Conservation (phyloP, 2,329 filamentous ascomycete species). For the Neurospora sp. region DNA sequence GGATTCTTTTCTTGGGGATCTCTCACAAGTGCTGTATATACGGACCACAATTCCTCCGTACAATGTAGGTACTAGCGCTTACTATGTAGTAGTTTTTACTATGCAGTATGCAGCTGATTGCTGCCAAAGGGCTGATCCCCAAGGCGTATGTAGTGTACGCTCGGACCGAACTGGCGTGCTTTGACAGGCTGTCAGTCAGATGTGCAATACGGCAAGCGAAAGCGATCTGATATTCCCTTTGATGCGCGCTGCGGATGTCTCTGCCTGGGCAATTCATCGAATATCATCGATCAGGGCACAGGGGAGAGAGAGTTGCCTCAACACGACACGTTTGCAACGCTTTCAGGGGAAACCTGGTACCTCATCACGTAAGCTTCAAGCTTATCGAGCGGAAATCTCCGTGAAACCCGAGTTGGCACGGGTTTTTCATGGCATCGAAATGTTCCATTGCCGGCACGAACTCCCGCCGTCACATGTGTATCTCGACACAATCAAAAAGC, state of each 20-base stretch:
- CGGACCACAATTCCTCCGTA: not conserved
- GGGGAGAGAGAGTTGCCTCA: not conserved
- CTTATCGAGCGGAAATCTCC: not conserved
- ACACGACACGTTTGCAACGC: not conserved
- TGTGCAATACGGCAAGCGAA: not conserved
- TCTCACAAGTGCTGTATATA: not conserved
- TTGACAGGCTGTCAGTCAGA: not conserved
- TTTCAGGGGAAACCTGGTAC: not conserved
- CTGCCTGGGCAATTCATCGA: not conserved
- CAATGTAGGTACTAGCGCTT: not conserved
- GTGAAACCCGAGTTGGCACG: not conserved
- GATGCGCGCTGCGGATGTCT: not conserved
- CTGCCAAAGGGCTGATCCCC: not conserved
- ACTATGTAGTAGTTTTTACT: not conserved
- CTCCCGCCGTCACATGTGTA: not conserved
- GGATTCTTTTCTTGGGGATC: not conserved
- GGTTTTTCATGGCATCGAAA: not conserved
- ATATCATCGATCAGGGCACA: not conserved
- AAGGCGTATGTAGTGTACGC: not conserved
- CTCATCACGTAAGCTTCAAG: not conserved
- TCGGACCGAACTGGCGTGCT: not conserved
- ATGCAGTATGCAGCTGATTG: not conserved
- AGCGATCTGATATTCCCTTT: not conserved
- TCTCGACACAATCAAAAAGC: not conserved
- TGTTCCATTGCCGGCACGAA: not conserved